These are phyloP conservation scores for Microbotryum lychnidis-dioicae DNA, from an alignment of 1,284 basidiomycete genomes.

Conservation along the genomic window DNA sequence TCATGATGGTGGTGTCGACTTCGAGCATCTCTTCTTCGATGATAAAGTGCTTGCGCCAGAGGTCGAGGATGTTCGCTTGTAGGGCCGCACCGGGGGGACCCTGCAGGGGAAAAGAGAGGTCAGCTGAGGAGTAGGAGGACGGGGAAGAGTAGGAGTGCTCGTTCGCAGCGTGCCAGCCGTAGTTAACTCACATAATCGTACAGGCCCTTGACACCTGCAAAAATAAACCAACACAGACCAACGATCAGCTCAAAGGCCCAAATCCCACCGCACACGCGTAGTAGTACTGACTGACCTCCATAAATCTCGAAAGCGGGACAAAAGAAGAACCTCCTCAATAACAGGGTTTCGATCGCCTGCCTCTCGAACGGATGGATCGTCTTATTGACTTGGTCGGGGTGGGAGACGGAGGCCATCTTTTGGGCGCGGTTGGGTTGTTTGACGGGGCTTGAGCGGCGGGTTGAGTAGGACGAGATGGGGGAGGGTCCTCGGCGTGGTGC, in stretches of 20 bases:
- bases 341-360: conserved; percentile 69
- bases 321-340: conserved; percentile 93
- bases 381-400: conserved; percentile 55
- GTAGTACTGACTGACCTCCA: conserved; percentile 57
- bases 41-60: conserved; percentile 98
- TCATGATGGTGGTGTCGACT: conserved; percentile 97
- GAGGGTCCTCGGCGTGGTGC: too few relatives aligned
- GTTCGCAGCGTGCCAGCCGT: background rate
- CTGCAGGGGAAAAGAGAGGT: conserved; percentile 1
- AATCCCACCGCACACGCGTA: background rate
- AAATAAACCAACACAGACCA: conserved; percentile 2
- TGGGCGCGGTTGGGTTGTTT: too few relatives aligned
- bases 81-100: conserved; percentile 72
- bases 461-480: too few relatives aligned
- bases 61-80: conserved; percentile 92
- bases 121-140: background rate
- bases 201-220: conserved; percentile 78
- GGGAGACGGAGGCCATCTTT: conserved; percentile 15
- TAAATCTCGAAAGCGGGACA: conserved; percentile 98
- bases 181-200: conserved; percentile 65
- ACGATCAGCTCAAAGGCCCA: too few relatives aligned
- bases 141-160: too few relatives aligned
- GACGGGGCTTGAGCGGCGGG: too few relatives aligned
- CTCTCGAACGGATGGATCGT: conserved; percentile 85
- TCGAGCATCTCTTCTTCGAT: conserved; percentile 98